A percentile compares a stretch with the other conserved stretches of the same genome.
Evolutionary conservation across 495 filamentous ascomycete species (phyloP).

Genomic region (Hypoxylon intermedium): DNA sequence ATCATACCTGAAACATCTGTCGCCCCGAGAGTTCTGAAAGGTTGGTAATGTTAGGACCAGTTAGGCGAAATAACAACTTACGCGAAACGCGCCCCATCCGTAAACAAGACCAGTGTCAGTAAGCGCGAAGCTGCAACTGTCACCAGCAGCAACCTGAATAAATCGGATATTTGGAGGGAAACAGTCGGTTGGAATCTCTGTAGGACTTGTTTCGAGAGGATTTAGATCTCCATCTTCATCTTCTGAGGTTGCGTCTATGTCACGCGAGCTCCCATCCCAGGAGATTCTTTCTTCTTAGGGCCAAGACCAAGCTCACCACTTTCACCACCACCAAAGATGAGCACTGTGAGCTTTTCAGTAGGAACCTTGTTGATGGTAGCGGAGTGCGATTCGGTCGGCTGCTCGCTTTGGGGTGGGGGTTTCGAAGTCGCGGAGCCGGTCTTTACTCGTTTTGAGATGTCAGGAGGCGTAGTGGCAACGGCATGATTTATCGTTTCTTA

Average conservation of each 20-base stretch:
- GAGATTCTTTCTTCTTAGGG: neutral
- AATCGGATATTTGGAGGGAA: constrained; percentile 62
- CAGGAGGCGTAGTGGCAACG: too few species aligned
- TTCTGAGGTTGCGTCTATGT: constrained; percentile 64
- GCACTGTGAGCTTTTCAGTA: neutral
- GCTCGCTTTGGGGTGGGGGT: too few species aligned
- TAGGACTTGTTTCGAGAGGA: constrained; percentile 65
- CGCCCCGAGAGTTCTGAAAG: constrained; percentile 51
- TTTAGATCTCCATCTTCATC: constrained; percentile 63
- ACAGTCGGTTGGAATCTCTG: constrained; percentile 59
- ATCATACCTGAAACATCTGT: neutral
- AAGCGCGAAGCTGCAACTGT: constrained; percentile 69
- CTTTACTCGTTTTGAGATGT: too few species aligned
- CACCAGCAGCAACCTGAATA: constrained; percentile 66
- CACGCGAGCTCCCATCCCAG: constrained; percentile 66
- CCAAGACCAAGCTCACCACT: constrained; percentile 25
- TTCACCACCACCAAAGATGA: constrained; percentile 18
- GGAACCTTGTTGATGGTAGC: neutral
- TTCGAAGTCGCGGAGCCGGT: too few species aligned
- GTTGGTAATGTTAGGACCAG: constrained; percentile 52
- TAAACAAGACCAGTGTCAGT: constrained; percentile 71
- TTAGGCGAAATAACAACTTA: constrained; percentile 67
- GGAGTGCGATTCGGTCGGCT: neutral
- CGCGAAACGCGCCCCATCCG: constrained; percentile 76
- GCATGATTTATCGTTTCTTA: too few species aligned